A percentile compares a stretch with the other conserved stretches of the same genome.
Evolutionary conservation across 116 monocot species (phyloP).

Genomic region (Trichopus zeylanicus): DNA sequence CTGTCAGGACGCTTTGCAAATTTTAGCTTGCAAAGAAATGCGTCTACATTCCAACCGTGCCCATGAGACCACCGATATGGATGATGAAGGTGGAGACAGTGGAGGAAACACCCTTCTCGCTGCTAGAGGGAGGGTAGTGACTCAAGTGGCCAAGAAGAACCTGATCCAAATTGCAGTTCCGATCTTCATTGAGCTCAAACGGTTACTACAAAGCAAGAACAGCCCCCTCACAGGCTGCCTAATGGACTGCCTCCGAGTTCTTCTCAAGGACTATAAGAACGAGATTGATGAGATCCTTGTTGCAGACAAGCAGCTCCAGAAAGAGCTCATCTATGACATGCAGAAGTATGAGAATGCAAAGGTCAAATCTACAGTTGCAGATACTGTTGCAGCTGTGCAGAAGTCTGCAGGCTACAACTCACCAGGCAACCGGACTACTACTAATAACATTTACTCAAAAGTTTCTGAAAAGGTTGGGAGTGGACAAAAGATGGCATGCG

Average conservation of each 20-base stretch:
- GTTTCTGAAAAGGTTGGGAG: conserved; percentile 35
- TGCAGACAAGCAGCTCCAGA: conserved; percentile 91
- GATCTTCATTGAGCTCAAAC: conserved; percentile 91
- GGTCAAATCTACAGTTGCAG: conserved; percentile 32
- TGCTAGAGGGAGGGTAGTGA: conserved; percentile 71
- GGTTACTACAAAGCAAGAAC: conserved; percentile 80
- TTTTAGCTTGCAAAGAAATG: conserved; percentile 91
- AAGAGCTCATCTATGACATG: conserved; percentile 93
- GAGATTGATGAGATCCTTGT: conserved; percentile 94
- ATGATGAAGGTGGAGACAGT: conserved; percentile 51
- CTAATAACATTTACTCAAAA: conserved; percentile 8
- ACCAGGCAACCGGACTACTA: not conserved
- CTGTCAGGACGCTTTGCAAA: conserved; percentile 66
- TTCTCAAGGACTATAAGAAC: conserved; percentile 89
- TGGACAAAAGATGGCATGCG: conserved; percentile 30
- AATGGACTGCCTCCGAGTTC: conserved; percentile 73
- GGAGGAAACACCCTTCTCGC: conserved; percentile 24
- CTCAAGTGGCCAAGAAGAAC: conserved; percentile 88
- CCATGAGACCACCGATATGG: conserved; percentile 40
- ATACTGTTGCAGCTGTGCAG: conserved; percentile 23
- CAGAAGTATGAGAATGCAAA: conserved; percentile 67
- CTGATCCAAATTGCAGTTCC: conserved; percentile 86
- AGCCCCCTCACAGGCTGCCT: conserved; percentile 82
- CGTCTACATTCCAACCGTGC: conserved; percentile 42
- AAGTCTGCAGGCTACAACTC: conserved; percentile 13